Base-by-base conservation (phyloP, 768 basidiomycete genomes). In the Boletus huronensis region DNA sequence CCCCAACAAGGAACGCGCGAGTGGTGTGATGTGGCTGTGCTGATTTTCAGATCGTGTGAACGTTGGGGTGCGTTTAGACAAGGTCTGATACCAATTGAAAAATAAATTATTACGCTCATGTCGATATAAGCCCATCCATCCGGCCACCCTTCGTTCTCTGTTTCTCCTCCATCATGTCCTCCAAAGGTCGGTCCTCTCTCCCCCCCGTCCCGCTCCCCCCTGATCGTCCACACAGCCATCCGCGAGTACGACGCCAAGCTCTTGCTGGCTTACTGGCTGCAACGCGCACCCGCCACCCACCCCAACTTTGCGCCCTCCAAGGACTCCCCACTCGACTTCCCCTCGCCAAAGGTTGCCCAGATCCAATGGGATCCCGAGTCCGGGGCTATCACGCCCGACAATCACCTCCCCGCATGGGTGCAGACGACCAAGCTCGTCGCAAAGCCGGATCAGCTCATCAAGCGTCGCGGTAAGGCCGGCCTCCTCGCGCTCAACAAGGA, bases 191-290 rank as follows among this genome's bases (percentile, higher is more conserved):
- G 67, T 59, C 41, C n/a, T 8, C 0, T 40, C 16, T 32, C 29
- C 8, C 31, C 39, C 46, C 32, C 36, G 13, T 3, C n/a, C 7
- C 5, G 3, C 11, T 6, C 42, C 5, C 7, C 26, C 11, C 59
- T 67, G 19, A 64, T 48, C 45, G 1, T 19, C 21, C 52, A n/a
- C 21, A 31, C 43, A 86, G 85, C 88, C 63, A 96, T 98, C 78
- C 89, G 91, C 70, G 94, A 98, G 81, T 98, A 93, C 81, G 96
- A 99, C 72, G 96, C 96, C 62, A 99, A 98, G 80, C 90, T 98
- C 64, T 82, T 98, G 61, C 80, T 98, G 29, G 92, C 94, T 36
- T 97, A 98, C 81, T 98, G 94, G 94, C 87, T 98, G 59, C 85
- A 90, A 72, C 85, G 93, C 58, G 89, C 93, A 13, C 90, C 94